Evolutionary conservation across 2,329 filamentous ascomycete genomes (phyloP), one percentile per base, ranked within the genome.

Genomic region (Drechslera avenae): DNA sequence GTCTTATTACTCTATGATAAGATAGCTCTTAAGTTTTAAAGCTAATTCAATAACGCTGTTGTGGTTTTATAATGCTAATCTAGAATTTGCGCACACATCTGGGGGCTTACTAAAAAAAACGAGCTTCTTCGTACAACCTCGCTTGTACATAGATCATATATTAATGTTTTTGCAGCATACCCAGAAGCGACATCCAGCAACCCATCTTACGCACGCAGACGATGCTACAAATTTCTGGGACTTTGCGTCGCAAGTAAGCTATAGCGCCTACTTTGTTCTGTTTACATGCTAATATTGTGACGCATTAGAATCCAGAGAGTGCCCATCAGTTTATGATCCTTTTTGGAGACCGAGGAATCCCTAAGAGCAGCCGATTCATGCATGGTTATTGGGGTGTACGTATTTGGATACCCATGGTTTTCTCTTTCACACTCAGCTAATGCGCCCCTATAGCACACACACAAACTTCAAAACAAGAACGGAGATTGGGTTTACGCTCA

Each of bases 181-280:
- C 0, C 87, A 90, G 69, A 90, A 90, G 78, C 79, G 87, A n/a
- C 78, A 90, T 63, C 87, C 87, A 0, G 81, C 85, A 59, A 89
- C 86, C 3, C 85, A 90, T 66, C 73, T 89, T 5, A 86, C 83
- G 39, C 84, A 89, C 71, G 84, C 86, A 13, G 80, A 83, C 41
- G 81, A 84, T 53, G 78, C 79, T 10, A 86, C 84, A 43, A 84
- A 84, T 76, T 89, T 89, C 74, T 89, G 85, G 86, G 86, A 82
- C 57, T 82, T 82, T 55, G 71, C 80, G 1, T 79, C 75, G 5
- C 76, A 82, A 9, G 26, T 28, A 28, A 12, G 26, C 10, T 12
- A 10, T 9, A 28, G 26, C 12, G 26, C 4, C 10, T 12, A 10
- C 12, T 12, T 2, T 13, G 10, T 13, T 2, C 9, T 13, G 26